These are phyloP conservation scores for Fragilariopsis cylindrus DNA, from an alignment of 108 stramenopile genomes.

Conservation along the genomic window DNA sequence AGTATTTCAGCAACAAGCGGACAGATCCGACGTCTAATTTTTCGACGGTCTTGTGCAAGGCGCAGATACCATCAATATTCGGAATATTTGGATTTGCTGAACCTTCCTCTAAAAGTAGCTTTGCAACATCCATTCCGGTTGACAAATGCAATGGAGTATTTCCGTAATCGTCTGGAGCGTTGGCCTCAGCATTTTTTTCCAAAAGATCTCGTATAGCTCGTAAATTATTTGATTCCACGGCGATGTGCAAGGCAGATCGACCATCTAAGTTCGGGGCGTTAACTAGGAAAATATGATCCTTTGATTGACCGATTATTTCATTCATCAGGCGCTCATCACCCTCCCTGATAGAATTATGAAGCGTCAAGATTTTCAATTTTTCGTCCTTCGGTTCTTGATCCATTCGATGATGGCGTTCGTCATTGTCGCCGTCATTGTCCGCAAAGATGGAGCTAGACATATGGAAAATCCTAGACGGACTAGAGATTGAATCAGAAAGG, in stretches of 20 bases:
- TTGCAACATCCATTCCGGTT: constrained; percentile 38
- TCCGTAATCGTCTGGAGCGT: constrained; percentile 72
- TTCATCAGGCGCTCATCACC: constrained; percentile 9
- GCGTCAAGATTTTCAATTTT: not conserved
- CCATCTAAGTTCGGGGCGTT: constrained; percentile 50
- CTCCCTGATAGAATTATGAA: constrained; percentile 24
- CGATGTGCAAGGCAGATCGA: constrained; percentile 76
- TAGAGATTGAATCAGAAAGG: not conserved
- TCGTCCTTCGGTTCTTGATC: not conserved
- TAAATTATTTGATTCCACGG: constrained; percentile 48
- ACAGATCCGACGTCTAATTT: constrained; percentile 69
- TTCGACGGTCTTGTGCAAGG: constrained; percentile 78
- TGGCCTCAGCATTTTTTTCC: constrained; percentile 56
- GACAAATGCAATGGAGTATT: constrained; percentile 83
- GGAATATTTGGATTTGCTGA: constrained; percentile 86
- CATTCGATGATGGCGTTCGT: constrained; percentile 7
- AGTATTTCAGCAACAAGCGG: constrained; percentile 47
- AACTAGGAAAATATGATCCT: constrained; percentile 35
- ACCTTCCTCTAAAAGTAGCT: constrained; percentile 56
- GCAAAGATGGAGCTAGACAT: not conserved
- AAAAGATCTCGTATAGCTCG: constrained; percentile 53
- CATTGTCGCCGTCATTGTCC: not conserved
- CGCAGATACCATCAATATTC: constrained; percentile 77
- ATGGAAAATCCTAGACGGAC: not conserved
- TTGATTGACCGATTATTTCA: constrained; percentile 12